Base-by-base conservation (phyloP, 1,284 basidiomycete species). In the Athelia sp. region DNA sequence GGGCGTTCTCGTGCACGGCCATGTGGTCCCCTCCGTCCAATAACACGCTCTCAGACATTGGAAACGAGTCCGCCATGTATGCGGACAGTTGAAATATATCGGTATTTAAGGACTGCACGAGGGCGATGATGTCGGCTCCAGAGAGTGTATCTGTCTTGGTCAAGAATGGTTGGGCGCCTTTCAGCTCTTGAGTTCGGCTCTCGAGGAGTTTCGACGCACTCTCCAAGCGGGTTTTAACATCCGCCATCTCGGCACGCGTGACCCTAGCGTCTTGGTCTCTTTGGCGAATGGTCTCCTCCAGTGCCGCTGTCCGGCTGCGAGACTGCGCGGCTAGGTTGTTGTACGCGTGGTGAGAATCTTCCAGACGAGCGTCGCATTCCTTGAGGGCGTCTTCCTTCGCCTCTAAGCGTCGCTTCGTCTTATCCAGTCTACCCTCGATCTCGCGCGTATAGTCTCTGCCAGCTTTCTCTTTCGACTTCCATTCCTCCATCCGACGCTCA, bases 51-150 rank as follows among this genome's bases (percentile, higher is more conserved):
- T 54, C 52, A 49, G 55, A 57, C 52, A 69, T 68, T 45, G 62
- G 66, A 51, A 73, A 68, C 32, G 72, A 66, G 51, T 79, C 73
- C 0, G 76, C 69, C 59, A 81, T 71, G 51, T 66, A 66, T 6
- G 72, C 72, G 0, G 75, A 66, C 6, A 68, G 70, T 53, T 79
- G 77, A 52, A 74, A 63, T 42, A 81, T 74, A 56, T 79, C 76
- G 24, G 63, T 56, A 54, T 81, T 79, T 56, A 81, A 62, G 1
- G 57, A 62, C 43, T 74, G 66, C 48, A 81, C 56, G 51, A 75
- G 64, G 1, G 61, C 53, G 29, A 76, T 69, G 32, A 79, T 71
- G 31, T 81, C 78, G 1, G 69, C 70, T 2, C 70, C 73, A 0
- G 78, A 71, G 34, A 74, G 58, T 14, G 64, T 54, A 51, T 80